Conservation (phyloP, 2,329 filamentous ascomycete genomes). For the Talaromyces atroroseus region DNA sequence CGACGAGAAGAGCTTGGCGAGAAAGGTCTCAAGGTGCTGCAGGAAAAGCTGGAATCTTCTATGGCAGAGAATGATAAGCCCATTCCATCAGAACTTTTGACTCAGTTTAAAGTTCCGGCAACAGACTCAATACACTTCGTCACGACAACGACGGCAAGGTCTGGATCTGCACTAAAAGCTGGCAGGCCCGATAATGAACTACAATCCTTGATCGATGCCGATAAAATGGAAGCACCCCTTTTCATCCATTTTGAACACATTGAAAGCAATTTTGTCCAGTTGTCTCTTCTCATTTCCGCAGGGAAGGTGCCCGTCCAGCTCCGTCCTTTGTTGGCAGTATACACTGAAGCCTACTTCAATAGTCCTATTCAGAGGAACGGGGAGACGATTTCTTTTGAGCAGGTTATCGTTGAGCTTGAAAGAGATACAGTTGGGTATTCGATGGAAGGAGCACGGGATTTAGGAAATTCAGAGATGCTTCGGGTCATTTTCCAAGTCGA, state of each 20-base stretch:
- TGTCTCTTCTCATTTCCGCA: constrained; percentile 76
- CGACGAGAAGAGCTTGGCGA: constrained; percentile 74
- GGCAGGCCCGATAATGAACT: constrained; percentile 63
- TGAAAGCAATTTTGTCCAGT: constrained; percentile 83
- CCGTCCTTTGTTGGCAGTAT: constrained; percentile 78
- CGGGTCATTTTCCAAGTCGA: constrained; percentile 81
- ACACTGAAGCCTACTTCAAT: constrained; percentile 90
- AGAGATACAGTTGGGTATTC: constrained; percentile 82
- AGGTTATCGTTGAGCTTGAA: constrained; percentile 86
- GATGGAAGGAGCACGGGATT: constrained; percentile 60
- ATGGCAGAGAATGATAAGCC: constrained; percentile 83
- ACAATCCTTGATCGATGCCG: constrained; percentile 69
- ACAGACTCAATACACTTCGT: constrained; percentile 95
- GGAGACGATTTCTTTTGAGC: constrained; percentile 75
- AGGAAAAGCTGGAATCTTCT: constrained; percentile 70
- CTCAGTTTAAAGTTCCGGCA: constrained; percentile 73
- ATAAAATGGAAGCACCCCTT: constrained; percentile 60
- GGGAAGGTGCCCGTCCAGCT: constrained; percentile 70
- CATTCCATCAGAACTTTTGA: constrained; percentile 76
- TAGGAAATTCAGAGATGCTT: constrained; percentile 77
- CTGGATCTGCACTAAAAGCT: constrained; percentile 68
- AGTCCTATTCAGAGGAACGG: constrained; percentile 76
- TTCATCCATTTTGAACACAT: constrained; percentile 98
- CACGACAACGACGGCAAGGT: constrained; percentile 74
- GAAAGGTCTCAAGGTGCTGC: constrained; percentile 72